Conservation (phyloP, 2,329 filamentous ascomycete species). For the Sporothrix schenckii region DNA sequence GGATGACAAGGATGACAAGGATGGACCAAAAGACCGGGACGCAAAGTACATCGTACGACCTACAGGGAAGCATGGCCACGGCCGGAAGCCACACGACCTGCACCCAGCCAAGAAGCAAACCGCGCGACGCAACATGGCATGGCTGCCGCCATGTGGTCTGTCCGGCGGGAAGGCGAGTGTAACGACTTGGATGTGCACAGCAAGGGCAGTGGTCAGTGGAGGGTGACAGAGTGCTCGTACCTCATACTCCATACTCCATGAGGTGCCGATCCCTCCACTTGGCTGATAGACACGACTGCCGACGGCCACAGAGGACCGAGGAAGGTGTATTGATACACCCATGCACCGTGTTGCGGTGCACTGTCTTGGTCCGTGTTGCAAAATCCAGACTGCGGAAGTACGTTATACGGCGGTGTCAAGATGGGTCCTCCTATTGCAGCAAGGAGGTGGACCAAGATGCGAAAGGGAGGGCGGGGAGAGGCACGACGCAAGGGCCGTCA, state of each 20-base stretch:
- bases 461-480: not conserved
- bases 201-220: not conserved
- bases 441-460: not conserved
- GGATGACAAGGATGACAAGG: not conserved
- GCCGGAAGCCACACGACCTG: conserved; percentile 11
- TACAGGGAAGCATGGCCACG: not conserved
- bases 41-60: not conserved
- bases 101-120: not conserved
- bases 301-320: not conserved
- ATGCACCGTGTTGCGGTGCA: no score
- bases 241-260: no score
- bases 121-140: conserved; percentile 10
- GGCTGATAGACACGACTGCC: conserved; percentile 19
- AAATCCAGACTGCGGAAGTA: no score
- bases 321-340: no score
- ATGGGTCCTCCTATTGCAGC: not conserved
- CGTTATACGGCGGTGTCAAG: not conserved
- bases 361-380: not conserved
- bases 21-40: not conserved
- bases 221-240: not conserved
- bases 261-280: no score
- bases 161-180: not conserved
- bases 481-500: conserved; percentile 14
- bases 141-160: conserved; percentile 21
- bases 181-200: not conserved